phyloP scores from a whole-genome alignment of 2,329 filamentous ascomycete genomes.

The Aspergillus sp. region DNA sequence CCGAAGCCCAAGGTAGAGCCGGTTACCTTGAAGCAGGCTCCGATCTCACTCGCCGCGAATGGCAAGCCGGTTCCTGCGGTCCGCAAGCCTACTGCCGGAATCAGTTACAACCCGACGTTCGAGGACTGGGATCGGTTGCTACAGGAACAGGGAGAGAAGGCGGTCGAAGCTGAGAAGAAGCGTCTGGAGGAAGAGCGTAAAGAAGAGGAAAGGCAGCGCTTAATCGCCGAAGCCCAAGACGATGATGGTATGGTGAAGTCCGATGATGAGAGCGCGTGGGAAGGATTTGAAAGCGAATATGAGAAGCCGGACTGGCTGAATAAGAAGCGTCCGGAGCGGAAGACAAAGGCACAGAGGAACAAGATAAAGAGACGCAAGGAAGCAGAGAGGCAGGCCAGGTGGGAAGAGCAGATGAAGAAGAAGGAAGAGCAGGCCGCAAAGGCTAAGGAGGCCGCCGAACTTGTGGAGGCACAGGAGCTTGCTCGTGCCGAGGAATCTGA shows the following conservation, averaged over 20 bases:
- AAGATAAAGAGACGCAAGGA: slow-evolving; percentile 86
- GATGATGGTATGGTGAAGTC: slow-evolving; percentile 73
- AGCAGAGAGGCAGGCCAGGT: slow-evolving; percentile 73
- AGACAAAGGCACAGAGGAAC: slow-evolving; percentile 84
- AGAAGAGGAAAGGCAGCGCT: slow-evolving; percentile 67
- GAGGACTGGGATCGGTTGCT: slow-evolving; percentile 81
- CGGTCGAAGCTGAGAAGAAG: slow-evolving; percentile 74
- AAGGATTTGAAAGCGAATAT: slow-evolving; percentile 79
- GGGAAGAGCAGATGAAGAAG: slow-evolving; percentile 73
- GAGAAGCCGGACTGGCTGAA: slow-evolving; percentile 67
- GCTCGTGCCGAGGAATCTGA: slow-evolving; percentile 44
- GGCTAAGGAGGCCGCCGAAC: slow-evolving; percentile 66
- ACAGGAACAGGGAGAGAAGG: slow-evolving; percentile 72
- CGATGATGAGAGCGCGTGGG: slow-evolving; percentile 91
- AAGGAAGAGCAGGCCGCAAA: slow-evolving; percentile 70
- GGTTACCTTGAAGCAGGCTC: slow-evolving; percentile 70
- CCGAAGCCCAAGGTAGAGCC: slow-evolving; percentile 69
- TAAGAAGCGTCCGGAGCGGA: slow-evolving; percentile 77
- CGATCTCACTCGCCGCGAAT: slow-evolving; percentile 78
- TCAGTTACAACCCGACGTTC: slow-evolving; percentile 90
- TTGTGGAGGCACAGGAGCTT: slow-evolving; percentile 52
- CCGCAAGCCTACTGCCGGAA: slow-evolving; percentile 74
- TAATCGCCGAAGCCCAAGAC: slow-evolving; percentile 71
- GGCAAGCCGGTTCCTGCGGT: slow-evolving; percentile 81
- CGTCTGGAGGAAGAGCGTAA: slow-evolving; percentile 67